These are phyloP conservation scores for Mangifera indica DNA, from an alignment of 345 rosid species.

Conservation along the genomic window DNA sequence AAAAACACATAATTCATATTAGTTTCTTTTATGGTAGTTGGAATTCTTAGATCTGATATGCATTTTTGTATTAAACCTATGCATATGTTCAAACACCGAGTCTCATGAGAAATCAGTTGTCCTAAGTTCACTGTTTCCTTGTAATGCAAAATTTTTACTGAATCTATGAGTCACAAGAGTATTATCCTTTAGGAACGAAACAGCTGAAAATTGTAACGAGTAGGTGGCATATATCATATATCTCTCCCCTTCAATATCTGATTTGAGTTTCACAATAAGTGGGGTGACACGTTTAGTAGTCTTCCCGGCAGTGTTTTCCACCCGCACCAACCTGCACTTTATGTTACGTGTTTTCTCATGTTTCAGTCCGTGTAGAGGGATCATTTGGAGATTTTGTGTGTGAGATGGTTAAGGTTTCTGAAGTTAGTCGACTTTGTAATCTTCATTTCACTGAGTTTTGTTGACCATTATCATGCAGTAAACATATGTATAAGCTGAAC, in stretches of 20 bases:
- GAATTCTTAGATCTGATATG: constrained; percentile 1
- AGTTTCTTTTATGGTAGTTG: background rate
- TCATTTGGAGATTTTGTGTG: background rate
- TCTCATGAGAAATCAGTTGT: background rate
- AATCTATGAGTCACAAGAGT: no score
- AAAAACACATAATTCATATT: background rate
- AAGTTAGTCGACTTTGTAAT: background rate
- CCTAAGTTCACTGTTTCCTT: background rate
- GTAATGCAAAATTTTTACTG: no score
- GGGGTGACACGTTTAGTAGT: background rate
- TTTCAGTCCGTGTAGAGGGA: background rate
- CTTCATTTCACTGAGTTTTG: background rate
- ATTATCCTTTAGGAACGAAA: no score
- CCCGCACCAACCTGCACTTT: background rate
- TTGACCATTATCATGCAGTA: background rate
- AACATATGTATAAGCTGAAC: background rate
- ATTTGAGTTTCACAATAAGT: background rate
- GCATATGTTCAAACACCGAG: background rate
- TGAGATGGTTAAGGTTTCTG: background rate
- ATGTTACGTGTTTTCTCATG: background rate
- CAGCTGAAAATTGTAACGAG: no score
- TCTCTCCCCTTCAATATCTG: background rate
- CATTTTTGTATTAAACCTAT: background rate
- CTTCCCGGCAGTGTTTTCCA: background rate
- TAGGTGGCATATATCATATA: background rate